Conservation (phyloP, 2,329 filamentous ascomycete species). For the Stagonosporopsis cucurbitacearum region DNA sequence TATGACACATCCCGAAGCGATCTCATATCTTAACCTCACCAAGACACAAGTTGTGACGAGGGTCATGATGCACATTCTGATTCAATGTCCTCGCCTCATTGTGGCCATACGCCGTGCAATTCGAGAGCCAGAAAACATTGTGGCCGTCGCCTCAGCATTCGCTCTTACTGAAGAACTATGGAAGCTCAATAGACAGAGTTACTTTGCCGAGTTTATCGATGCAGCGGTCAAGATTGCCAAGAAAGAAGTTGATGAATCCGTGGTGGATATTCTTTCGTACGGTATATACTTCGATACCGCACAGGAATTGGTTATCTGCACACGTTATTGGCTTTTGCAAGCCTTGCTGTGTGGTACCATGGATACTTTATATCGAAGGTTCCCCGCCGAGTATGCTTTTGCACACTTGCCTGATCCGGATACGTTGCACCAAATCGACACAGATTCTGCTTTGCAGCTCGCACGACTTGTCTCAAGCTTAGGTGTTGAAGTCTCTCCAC, state of each 20-base stretch:
- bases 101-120: neutral
- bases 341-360: slow-evolving; percentile 2
- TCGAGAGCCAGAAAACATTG: neutral
- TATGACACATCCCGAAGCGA: slow-evolving; percentile 1
- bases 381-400: neutral
- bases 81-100: slow-evolving; percentile 8
- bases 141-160: neutral
- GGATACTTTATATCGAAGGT: slow-evolving; percentile 1
- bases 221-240: neutral
- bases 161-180: neutral
- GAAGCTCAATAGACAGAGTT: neutral
- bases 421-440: neutral
- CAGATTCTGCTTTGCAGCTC: neutral
- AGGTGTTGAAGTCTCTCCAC: neutral
- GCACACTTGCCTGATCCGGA: neutral
- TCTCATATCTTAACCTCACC: neutral
- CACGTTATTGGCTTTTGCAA: slow-evolving; percentile 10
- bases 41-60: neutral
- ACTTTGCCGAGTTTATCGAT: neutral
- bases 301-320: neutral
- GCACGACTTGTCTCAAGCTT: neutral
- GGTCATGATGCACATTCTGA: slow-evolving; percentile 8
- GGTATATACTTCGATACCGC: neutral
- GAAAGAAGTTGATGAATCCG: neutral
- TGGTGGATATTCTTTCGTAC: neutral